Evolutionary conservation across 306 rosid species (phyloP), one percentile per base, ranked within the genome.

Genomic region (Ceratonia siliqua): DNA sequence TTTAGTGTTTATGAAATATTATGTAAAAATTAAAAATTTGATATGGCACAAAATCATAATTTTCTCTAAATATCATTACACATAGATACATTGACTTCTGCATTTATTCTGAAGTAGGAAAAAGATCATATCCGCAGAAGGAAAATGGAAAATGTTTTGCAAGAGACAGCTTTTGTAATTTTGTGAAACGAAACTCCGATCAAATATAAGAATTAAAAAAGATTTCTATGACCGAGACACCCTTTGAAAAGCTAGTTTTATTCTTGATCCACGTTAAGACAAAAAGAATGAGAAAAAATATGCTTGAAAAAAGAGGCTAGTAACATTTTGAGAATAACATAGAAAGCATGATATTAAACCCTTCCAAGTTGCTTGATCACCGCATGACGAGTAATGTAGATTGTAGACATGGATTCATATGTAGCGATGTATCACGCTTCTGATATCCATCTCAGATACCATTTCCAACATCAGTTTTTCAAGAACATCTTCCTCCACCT

Each of bases 381-480:
- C 43, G 2, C 52, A 15, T 14, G 27, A 30, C 24, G 27, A 30
- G 59, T 28, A 50, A 50, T 0, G 64, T 14, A 68, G 45, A 36
- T 25, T 2, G 36, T 9, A 45, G 49, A 52, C 53, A 62, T 33
- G 28, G 27, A 20, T 49, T 82, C 30, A 43, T 6, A 21, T 63
- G 5, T 3, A 54, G 77, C 76, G 42, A 41, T 24, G 27, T 56
- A 45, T 75, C 55, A 43, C 2, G 32, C 71, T 61, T 75, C 46
- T 79, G 28, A 61, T 27, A 56, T 68, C 75, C 81, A 70, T 86
- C 62, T 82, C 88, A 79, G 57, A 56, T 22, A 83, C 75, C 25
- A 87, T 76, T 79, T 91, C 97, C 81, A 78, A 53, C 8, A 88
- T 57, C 61, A 91, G 64, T 18, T 84, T 84, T 75, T 83, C 87